Evolutionary conservation across 2,329 filamentous ascomycete genomes (phyloP).

Genomic region (Trichoderma semiorbis): DNA sequence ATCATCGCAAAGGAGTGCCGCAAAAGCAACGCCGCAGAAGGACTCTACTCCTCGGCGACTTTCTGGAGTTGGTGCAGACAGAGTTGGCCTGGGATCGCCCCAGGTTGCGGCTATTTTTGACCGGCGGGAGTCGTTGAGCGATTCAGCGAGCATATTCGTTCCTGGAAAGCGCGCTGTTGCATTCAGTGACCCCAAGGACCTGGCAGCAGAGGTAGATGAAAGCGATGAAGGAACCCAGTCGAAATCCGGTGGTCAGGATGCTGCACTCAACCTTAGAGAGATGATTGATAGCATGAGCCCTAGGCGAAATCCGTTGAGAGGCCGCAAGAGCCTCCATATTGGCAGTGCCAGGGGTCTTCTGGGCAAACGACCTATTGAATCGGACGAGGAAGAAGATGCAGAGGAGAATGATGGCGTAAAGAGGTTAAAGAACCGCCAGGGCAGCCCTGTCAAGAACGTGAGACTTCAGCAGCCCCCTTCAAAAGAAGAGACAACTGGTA

Average conservation of each 20-base stretch:
- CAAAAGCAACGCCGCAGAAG: constrained; percentile 48
- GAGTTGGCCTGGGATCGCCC: constrained; percentile 70
- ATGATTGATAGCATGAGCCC: constrained; percentile 77
- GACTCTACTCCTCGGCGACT: constrained; percentile 44
- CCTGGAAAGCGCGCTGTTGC: constrained; percentile 51
- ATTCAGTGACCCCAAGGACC: constrained; percentile 62
- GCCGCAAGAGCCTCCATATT: constrained; percentile 72
- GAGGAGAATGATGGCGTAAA: constrained; percentile 62
- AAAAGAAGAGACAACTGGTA: constrained; percentile 64
- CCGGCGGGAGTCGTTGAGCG: constrained; percentile 66
- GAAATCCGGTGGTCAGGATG: constrained; percentile 56
- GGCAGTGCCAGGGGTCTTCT: constrained; percentile 70
- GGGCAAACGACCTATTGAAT: constrained; percentile 69
- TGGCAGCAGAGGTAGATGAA: constrained; percentile 64
- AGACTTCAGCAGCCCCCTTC: constrained; percentile 66
- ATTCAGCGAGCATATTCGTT: constrained; percentile 61
- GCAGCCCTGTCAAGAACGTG: constrained; percentile 74
- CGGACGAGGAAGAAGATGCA: constrained; percentile 62
- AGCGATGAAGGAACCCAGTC: constrained; percentile 58
- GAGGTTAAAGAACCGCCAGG: constrained; percentile 66
- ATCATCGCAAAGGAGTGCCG: constrained; percentile 24
- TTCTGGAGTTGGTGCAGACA: constrained; percentile 67
- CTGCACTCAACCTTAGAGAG: constrained; percentile 65
- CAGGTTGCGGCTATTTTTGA: constrained; percentile 69
- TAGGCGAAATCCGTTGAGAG: constrained; percentile 63